Conservation (phyloP, 2,329 filamentous ascomycete species). For the Aspergillus sp. region DNA sequence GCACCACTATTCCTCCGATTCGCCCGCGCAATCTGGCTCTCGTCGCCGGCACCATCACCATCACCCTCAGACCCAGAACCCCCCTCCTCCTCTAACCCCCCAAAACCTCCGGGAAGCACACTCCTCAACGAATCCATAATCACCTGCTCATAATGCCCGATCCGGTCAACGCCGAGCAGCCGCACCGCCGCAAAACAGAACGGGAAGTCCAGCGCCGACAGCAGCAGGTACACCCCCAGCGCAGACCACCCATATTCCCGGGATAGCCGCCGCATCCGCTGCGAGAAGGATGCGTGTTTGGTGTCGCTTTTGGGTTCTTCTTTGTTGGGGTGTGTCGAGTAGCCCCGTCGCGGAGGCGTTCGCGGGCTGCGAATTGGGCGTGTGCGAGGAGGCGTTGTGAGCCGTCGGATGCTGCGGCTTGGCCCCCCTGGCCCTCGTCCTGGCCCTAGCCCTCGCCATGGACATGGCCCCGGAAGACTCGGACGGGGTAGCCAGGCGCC, state of each 20-base stretch:
- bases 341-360: too few species aligned
- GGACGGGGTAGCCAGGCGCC: too few species aligned
- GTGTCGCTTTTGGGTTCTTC: too few species aligned
- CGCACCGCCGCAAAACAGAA: constrained; percentile 88
- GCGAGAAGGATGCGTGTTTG: constrained; percentile 56
- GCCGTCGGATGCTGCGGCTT: too few species aligned
- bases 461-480: too few species aligned
- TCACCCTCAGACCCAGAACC: background rate
- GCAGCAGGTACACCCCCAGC: constrained; percentile 74
- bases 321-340: constrained; percentile 10
- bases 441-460: too few species aligned
- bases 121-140: constrained; percentile 30
- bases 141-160: constrained; percentile 51
- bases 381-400: too few species aligned
- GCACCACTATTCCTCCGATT: constrained; percentile 52
- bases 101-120: constrained; percentile 35
- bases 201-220: constrained; percentile 84
- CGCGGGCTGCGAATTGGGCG: too few species aligned
- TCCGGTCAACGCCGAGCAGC: constrained; percentile 71
- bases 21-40: constrained; percentile 51
- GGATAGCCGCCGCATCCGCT: constrained; percentile 70
- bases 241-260: constrained; percentile 93
- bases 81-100: too few species aligned
- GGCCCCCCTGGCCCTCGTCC: too few species aligned
- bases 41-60: background rate